Evolutionary conservation across 495 filamentous ascomycete genomes (phyloP).

Genomic region (Elasticomyces elasticus): DNA sequence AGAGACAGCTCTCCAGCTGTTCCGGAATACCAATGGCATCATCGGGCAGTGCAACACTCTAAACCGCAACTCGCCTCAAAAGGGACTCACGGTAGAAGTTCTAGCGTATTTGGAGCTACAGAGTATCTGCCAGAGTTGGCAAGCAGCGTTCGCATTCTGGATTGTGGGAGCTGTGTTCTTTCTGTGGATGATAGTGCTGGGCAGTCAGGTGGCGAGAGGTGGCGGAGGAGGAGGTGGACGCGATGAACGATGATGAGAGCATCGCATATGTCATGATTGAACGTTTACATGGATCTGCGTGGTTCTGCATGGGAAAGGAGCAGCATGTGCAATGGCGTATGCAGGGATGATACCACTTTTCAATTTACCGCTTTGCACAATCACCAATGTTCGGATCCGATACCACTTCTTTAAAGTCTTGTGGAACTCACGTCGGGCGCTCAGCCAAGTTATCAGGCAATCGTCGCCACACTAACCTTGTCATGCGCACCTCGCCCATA

Average conservation of each 20-base stretch:
- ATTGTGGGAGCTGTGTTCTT: constrained; percentile 75
- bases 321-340: neutral
- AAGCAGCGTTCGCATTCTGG: constrained; percentile 56
- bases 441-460: neutral
- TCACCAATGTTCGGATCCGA: no score
- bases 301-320: neutral
- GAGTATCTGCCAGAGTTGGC: constrained; percentile 64
- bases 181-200: constrained; percentile 91
- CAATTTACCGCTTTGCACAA: no score
- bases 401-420: no score
- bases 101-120: constrained; percentile 81
- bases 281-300: neutral
- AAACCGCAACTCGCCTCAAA: constrained; percentile 46
- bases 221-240: neutral
- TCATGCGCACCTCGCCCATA: neutral
- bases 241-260: neutral
- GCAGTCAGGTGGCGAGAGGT: constrained; percentile 55
- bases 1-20: constrained; percentile 81
- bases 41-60: constrained; percentile 70
- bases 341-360: neutral
- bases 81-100: constrained; percentile 57
- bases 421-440: neutral
- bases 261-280: neutral
- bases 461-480: neutral
- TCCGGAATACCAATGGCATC: constrained; percentile 67